Evolutionary conservation across 2,329 filamentous ascomycete species (phyloP).

Genomic region (Pestalotiopsis sp.): DNA sequence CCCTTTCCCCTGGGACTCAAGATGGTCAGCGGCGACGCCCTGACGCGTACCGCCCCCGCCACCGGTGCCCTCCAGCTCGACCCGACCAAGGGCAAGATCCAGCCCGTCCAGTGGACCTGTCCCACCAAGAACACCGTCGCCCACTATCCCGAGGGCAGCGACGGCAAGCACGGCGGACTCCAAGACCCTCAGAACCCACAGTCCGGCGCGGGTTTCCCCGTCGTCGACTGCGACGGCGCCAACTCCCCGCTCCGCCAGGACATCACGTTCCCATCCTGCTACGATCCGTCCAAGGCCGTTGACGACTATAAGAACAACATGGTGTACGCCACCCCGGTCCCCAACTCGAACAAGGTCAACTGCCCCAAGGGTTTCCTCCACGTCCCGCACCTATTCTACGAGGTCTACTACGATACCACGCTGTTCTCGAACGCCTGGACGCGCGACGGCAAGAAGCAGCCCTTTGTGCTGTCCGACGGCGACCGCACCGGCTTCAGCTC

Average conservation of each 20-base stretch:
- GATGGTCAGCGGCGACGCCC: constrained; percentile 68
- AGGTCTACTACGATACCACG: constrained; percentile 61
- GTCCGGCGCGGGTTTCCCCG: constrained; percentile 65
- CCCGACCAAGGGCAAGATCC: constrained; percentile 49
- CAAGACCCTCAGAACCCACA: constrained; percentile 53
- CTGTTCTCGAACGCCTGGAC: constrained; percentile 53
- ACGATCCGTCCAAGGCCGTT: constrained; percentile 63
- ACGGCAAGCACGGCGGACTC: constrained; percentile 56
- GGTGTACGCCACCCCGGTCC: constrained; percentile 54
- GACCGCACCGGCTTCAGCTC: constrained; percentile 69
- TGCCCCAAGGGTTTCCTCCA: constrained; percentile 57
- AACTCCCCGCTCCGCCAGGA: constrained; percentile 64
- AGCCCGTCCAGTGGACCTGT: constrained; percentile 61
- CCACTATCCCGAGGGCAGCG: constrained; percentile 53
- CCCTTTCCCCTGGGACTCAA: constrained; percentile 71
- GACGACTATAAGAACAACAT: constrained; percentile 65
- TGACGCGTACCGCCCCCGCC: constrained; percentile 55
- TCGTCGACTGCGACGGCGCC: constrained; percentile 64
- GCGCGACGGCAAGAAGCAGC: constrained; percentile 52
- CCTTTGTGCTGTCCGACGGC: constrained; percentile 69
- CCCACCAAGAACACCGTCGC: constrained; percentile 52
- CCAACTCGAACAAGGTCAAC: constrained; percentile 44
- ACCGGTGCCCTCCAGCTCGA: constrained; percentile 51
- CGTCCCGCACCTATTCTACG: constrained; percentile 57
- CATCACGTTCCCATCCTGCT: constrained; percentile 73